Conservation (phyloP, 1,139 yeast genomes). For the Taphrina sp. region DNA sequence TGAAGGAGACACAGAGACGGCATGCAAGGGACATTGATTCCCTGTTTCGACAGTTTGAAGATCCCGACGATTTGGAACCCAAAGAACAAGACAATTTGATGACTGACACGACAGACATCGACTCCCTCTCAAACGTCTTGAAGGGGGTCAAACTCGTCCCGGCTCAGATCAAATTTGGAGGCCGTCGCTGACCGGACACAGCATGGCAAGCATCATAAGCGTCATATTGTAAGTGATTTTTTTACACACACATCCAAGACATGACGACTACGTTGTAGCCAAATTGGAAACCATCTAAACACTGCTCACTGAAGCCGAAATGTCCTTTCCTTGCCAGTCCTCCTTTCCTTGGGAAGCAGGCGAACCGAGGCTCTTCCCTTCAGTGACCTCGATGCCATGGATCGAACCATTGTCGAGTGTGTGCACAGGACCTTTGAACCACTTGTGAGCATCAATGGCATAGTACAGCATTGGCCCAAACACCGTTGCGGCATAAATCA, state of each 20-base stretch:
- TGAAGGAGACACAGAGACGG: too few relatives aligned
- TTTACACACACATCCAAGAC: too few relatives aligned
- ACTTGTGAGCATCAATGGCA: constrained; percentile 49
- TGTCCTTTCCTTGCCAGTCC: too few relatives aligned
- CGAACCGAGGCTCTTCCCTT: not conserved
- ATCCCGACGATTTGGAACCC: constrained; percentile 3
- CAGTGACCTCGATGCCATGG: not conserved
- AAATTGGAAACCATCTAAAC: too few relatives aligned
- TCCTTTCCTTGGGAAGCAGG: too few relatives aligned
- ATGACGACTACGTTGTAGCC: too few relatives aligned
- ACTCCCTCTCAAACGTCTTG: not conserved
- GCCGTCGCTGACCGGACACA: too few relatives aligned
- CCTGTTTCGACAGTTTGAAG: not conserved
- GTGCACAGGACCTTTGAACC: constrained; percentile 53
- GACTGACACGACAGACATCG: too few relatives aligned
- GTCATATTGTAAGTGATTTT: too few relatives aligned
- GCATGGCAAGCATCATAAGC: too few relatives aligned
- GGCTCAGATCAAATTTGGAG: constrained; percentile 5
- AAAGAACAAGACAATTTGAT: not conserved
- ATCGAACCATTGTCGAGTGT: constrained; percentile 41
- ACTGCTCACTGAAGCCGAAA: too few relatives aligned
- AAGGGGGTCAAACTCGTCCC: constrained; percentile 1
- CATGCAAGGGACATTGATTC: too few relatives aligned
- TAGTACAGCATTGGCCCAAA: constrained; percentile 11
- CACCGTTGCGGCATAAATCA: constrained; percentile 43